phyloP scores from a whole-genome alignment of 495 filamentous ascomycete genomes.

The Pseudoneurospora amorphoporcata region DNA sequence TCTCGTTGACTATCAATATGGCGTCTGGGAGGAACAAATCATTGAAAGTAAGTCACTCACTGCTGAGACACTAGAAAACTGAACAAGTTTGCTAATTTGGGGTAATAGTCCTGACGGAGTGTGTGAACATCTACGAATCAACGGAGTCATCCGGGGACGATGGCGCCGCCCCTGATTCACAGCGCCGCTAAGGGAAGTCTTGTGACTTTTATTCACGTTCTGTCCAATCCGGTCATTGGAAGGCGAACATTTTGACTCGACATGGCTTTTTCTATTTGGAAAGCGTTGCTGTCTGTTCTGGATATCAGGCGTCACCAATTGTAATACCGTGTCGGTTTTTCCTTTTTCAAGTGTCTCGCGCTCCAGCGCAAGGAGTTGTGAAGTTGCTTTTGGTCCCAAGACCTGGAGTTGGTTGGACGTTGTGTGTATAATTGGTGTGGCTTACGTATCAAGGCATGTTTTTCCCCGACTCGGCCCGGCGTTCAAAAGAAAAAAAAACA shows the following conservation, averaged over 20 bases:
- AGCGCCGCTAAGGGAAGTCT: not conserved
- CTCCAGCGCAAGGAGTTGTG: conserved; percentile 9
- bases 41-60: conserved; percentile 54
- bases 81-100: not conserved
- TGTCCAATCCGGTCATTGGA: not conserved
- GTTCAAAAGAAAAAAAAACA: not conserved
- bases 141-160: conserved; percentile 23
- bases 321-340: not conserved
- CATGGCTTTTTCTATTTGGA: not conserved
- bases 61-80: not conserved
- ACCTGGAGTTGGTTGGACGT: conserved; percentile 2
- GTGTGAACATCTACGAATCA: conserved; percentile 47
- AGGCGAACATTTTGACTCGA: not conserved
- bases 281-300: not conserved
- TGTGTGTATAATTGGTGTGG: not conserved
- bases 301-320: not conserved
- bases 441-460: not conserved
- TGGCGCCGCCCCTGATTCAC: conserved; percentile 6
- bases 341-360: conserved; percentile 4
- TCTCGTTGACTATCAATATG: conserved; percentile 93
- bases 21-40: conserved; percentile 92
- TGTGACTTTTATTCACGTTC: not conserved
- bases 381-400: conserved; percentile 1
- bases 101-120: conserved; percentile 51
- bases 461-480: not conserved